Evolutionary conservation across 2,329 filamentous ascomycete species (phyloP).

Genomic region (Seiridium cupressi): DNA sequence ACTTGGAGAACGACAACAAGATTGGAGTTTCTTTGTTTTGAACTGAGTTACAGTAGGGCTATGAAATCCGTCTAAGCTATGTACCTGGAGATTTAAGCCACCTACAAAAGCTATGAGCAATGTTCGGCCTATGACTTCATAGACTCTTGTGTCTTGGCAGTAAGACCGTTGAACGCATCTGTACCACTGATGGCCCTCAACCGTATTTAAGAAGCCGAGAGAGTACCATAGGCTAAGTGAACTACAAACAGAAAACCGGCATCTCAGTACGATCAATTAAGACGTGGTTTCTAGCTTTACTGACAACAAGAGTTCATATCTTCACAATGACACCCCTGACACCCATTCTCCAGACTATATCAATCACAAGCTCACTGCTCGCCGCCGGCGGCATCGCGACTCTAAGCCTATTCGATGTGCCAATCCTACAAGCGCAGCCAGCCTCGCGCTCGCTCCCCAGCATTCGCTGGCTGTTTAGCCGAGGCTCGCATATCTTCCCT

Average conservation of each 20-base stretch:
- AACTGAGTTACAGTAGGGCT: no score
- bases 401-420: slow-evolving; percentile 29
- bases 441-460: slow-evolving; percentile 33
- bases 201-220: no score
- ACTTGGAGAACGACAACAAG: background rate
- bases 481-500: slow-evolving; percentile 33
- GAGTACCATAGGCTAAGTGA: no score
- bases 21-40: no score
- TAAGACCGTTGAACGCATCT: no score
- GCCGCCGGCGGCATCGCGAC: slow-evolving; percentile 30
- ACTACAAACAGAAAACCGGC: no score
- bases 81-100: no score
- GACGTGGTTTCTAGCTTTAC: background rate
- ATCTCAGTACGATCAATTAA: no score
- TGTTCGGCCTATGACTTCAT: background rate
- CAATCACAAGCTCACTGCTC: slow-evolving; percentile 19
- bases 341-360: background rate
- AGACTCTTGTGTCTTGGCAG: background rate
- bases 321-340: background rate
- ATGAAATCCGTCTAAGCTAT: no score
- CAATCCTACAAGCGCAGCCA: slow-evolving; percentile 28
- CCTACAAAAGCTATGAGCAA: no score
- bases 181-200: no score
- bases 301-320: background rate
- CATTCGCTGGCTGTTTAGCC: slow-evolving; percentile 33